Conservation (phyloP, 2,329 filamentous ascomycete genomes). For the Colletotrichum agaves region DNA sequence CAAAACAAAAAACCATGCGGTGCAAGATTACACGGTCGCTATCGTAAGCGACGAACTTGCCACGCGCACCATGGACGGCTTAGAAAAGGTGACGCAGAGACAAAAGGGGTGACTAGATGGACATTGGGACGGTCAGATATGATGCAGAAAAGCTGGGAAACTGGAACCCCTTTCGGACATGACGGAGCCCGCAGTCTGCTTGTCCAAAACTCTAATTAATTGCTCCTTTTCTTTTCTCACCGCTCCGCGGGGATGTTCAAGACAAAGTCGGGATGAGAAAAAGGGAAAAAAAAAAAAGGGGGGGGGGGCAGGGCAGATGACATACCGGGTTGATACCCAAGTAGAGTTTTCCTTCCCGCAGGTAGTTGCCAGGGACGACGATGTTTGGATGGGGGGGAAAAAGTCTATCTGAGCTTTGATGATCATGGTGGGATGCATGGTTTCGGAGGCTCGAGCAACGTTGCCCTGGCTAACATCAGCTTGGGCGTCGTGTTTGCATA, state of each 20-base stretch:
- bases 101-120: too few relatives aligned
- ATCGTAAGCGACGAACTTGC: neutral
- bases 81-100: too few relatives aligned
- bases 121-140: too few relatives aligned
- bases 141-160: too few relatives aligned
- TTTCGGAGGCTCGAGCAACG: neutral
- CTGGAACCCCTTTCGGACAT: too few relatives aligned
- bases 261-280: neutral
- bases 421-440: neutral
- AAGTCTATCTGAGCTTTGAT: neutral
- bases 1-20: neutral
- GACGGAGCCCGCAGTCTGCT: neutral
- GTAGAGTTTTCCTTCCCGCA: neutral
- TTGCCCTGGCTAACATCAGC: neutral
- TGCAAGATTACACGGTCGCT: neutral
- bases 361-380: slow-evolving; percentile 13
- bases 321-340: neutral
- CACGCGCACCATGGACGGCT: too few relatives aligned
- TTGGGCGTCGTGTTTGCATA: neutral
- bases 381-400: neutral
- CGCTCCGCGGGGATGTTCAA: neutral
- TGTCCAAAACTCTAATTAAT: slow-evolving; percentile 1
- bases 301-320: slow-evolving; percentile 1
- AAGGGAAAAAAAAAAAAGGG: too few relatives aligned
- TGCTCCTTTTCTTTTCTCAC: neutral